These are phyloP conservation scores for Colletotrichum lini DNA, from an alignment of 2,329 filamentous ascomycete genomes.

Conservation along the genomic window DNA sequence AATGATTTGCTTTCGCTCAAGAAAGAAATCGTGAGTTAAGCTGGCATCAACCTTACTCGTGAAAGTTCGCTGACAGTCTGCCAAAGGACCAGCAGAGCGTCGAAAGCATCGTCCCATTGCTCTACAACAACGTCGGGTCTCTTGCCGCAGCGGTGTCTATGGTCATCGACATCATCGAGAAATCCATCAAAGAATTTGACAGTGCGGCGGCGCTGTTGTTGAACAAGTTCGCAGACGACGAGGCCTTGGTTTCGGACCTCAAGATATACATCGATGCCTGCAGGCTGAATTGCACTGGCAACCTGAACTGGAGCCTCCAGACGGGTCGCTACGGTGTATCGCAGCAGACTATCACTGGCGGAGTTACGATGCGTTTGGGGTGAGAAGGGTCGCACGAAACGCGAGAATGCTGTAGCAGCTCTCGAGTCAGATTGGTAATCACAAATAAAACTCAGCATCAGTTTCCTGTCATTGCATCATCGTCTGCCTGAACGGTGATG, in stretches of 20 bases:
- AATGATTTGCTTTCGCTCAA: slow-evolving; percentile 10
- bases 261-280: background rate
- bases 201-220: background rate
- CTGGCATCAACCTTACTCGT: background rate
- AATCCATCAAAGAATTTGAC: background rate
- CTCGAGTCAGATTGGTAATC: too few species aligned
- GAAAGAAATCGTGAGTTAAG: slow-evolving; percentile 2
- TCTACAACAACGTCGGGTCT: background rate
- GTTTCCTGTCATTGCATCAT: background rate
- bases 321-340: slow-evolving; percentile 1
- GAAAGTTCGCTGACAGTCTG: background rate
- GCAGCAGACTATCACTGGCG: background rate
- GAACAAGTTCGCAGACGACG: background rate
- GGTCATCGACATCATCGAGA: slow-evolving; percentile 14
- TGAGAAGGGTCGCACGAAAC: background rate
- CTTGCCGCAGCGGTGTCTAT: background rate
- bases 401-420: background rate
- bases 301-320: background rate
- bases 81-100: slow-evolving; percentile 3
- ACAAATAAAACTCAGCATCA: background rate
- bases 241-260: background rate
- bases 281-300: background rate
- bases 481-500: background rate
- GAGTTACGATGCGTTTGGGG: background rate
- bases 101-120: background rate